Base-by-base conservation (phyloP, 2,329 filamentous ascomycete genomes). In the Fusarium sororula region DNA sequence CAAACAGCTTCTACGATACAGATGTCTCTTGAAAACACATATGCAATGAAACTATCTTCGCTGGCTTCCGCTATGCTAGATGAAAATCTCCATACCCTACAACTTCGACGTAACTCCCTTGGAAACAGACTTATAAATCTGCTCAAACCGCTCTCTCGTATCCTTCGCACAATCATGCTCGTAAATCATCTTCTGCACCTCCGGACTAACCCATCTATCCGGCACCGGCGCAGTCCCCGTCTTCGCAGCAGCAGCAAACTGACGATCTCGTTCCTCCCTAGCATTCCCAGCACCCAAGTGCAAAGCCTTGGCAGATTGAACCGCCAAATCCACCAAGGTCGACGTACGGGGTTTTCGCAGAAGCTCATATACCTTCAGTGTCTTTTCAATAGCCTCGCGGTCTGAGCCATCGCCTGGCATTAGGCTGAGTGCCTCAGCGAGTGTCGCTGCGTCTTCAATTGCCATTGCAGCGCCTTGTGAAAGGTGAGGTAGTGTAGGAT, bases 151-250 rank as follows among this genome's bases (percentile, higher is more conserved):
- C 3, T 63, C 37, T 3, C 44, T 37, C 1, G 56, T 41, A 41
- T 72, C 67, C 22, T 35, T 44, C 18, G 47, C n/a, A 3, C 55
- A 58, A n/a, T 72, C 69, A 17, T 72, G 53, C 32, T 60, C 50
- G 20, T 67, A 68, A 24, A 73, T 65, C 68, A 72, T 72, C 35
- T 72, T 51, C 39, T 73, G 70, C 6, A 72, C 37, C 35, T 73
- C 70, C 2, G 70, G 70, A 14, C 68, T 72, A 6, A 65, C 70
- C 70, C 70, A 73, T 12, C 58, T 72, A 35, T 73, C 70, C 5
- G 70, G 70, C 17, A 72, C 24, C 3, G 68, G 55, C 7, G 44
- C 37, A 6, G 26, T 32, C 2, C 24, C n/a, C 4, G 9, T 64
- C 53, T 37, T 44, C 1, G 65, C 53, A 28, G 41, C 56, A 32